Base-by-base conservation (phyloP, 169 alveolate genomes). In the Plasmodium cynomolgi region DNA sequence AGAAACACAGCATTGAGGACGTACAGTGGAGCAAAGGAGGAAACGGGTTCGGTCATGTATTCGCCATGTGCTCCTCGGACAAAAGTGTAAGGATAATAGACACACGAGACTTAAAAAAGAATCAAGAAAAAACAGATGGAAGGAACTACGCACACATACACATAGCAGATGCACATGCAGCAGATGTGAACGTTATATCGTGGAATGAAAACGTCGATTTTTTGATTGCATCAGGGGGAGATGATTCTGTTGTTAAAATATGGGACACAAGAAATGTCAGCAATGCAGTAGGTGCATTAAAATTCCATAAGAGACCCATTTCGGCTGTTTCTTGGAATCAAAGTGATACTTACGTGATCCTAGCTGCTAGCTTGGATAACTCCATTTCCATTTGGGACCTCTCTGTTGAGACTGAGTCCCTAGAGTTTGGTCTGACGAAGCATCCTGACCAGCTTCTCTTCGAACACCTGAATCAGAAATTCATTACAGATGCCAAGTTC, bases 321-420 rank as follows among this genome's bases (percentile, higher is more conserved):
- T 84, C 96, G n/a, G 92, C 96, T 23, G 80, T 96, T 54, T 94
- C 95, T 7, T 96, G 98, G 98, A 94, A 96, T 74, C 95, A 90
- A 5, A 93, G 85, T 13, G 98, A 96, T 91, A 73, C 97, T 4
- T 93, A 96, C 56, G 98, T 96, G 2, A 86, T 96, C 26, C 79
- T 95, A 37, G 95, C 93, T 26, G 83, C 96, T 50, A 92, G 97
- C 13, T 84, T 96, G 75, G 98, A 96, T 68, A 95, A 95, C 86
- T 95, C 97, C 5, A 88, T 95, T 17, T 92, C 97, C n/a, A 83
- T 96, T 15, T 96, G 98, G 98, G 98, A 96, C 82, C 84, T 95
- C 41, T 96, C 98, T 2, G 96, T 96, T 5, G 98, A 96, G 75
- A 54, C 94, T n/a, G 96, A 96, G 54, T 37, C 92, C 3, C 56